These are phyloP conservation scores for Cinchona pubescens DNA, from an alignment of 257 asterid species.

Conservation along the genomic window DNA sequence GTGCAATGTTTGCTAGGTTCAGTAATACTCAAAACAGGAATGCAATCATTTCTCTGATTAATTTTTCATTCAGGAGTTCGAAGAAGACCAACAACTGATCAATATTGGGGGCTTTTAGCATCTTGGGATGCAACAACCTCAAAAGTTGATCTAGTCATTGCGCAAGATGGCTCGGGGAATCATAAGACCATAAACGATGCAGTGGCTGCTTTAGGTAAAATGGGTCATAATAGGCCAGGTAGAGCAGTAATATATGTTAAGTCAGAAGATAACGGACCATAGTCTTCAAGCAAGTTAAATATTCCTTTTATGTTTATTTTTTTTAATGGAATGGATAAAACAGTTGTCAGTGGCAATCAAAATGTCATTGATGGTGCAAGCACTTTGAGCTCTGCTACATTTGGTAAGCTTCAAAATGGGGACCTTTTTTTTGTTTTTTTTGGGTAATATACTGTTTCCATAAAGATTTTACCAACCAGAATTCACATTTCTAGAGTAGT, in stretches of 20 bases:
- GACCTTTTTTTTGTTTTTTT: too few species aligned
- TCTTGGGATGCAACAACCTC: conserved; percentile 49
- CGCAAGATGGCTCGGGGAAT: conserved; percentile 65
- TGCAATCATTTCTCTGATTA: not conserved
- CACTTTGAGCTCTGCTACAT: conserved; percentile 62
- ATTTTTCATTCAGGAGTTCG: conserved; percentile 6
- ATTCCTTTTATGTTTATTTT: too few species aligned
- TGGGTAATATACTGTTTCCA: too few species aligned
- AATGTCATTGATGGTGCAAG: conserved; percentile 57
- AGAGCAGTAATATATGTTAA: conserved; percentile 47
- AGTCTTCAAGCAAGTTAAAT: too few species aligned
- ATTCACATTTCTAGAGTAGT: too few species aligned
- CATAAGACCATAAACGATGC: conserved; percentile 57
- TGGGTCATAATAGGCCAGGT: conserved; percentile 34
- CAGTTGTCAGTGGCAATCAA: conserved; percentile 45
- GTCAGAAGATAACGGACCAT: too few species aligned
- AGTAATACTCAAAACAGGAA: too few species aligned
- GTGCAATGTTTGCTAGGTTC: not conserved
- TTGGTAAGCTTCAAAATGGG: conserved; percentile 35
- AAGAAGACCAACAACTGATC: conserved; percentile 18
- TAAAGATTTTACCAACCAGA: too few species aligned
- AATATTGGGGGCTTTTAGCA: conserved; percentile 35
- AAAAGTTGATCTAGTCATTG: conserved; percentile 53
- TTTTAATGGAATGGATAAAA: conserved; percentile 67
- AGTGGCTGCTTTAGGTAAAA: conserved; percentile 37